phyloP scores from a whole-genome alignment of 2,329 filamentous ascomycete species.

The Talaromyces pinophilus region DNA sequence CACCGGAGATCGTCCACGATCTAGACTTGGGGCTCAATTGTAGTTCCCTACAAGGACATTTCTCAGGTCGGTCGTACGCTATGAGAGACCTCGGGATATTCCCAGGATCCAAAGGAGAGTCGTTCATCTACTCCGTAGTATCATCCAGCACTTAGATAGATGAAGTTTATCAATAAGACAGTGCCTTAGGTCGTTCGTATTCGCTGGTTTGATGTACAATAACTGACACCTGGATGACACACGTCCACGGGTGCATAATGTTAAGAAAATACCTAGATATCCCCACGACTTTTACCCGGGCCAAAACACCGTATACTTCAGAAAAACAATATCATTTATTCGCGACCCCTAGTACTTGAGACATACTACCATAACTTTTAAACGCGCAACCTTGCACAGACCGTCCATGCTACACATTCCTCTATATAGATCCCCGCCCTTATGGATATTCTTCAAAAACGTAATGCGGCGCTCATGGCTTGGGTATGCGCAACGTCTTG shows the following conservation, averaged over 20 bases:
- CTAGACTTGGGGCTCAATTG: slow-evolving; percentile 4
- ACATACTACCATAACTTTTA: slow-evolving; percentile 11
- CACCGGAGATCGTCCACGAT: not conserved
- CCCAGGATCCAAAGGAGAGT: not conserved
- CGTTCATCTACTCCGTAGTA: too few species aligned
- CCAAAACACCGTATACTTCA: not conserved
- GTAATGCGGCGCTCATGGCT: slow-evolving; percentile 56
- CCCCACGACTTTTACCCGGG: not conserved
- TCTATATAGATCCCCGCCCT: slow-evolving; percentile 9
- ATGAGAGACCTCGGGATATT: not conserved
- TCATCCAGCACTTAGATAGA: not conserved
- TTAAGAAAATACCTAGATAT: not conserved
- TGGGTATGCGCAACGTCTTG: slow-evolving; percentile 91
- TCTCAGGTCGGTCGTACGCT: not conserved
- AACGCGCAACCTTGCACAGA: slow-evolving; percentile 1
- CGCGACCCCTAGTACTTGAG: not conserved
- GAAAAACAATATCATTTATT: not conserved
- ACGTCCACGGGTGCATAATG: not conserved
- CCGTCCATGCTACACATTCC: not conserved
- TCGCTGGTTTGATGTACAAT: not conserved
- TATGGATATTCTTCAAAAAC: not conserved
- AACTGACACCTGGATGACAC: not conserved
- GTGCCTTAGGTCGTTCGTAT: not conserved
- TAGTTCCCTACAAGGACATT: not conserved
- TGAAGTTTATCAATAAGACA: not conserved